A percentile compares a stretch with the other conserved stretches of the same genome.
These are phyloP conservation scores for Salix dunnii DNA, from an alignment of 345 rosid species.

Conservation along the genomic window DNA sequence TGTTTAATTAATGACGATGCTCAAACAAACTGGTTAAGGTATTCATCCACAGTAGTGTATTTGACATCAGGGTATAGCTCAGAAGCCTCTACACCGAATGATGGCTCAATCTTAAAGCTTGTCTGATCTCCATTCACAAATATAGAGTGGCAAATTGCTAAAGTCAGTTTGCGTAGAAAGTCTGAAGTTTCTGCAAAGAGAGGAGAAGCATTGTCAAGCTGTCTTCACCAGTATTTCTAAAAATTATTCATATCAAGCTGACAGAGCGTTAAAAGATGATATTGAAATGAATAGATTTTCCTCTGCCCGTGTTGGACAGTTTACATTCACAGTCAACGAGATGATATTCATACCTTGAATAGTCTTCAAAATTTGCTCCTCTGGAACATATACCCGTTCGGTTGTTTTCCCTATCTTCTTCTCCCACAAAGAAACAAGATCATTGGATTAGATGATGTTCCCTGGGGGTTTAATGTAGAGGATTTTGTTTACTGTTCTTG, in stretches of 20 bases:
- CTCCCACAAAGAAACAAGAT: slow-evolving; percentile 65
- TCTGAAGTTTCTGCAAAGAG: slow-evolving; percentile 41
- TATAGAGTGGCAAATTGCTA: slow-evolving; percentile 53
- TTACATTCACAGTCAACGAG: too few relatives aligned
- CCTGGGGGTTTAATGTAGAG: slow-evolving; percentile 51
- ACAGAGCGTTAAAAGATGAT: too few relatives aligned
- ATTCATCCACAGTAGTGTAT: slow-evolving; percentile 65
- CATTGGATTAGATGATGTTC: slow-evolving; percentile 57
- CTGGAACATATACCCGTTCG: slow-evolving; percentile 47
- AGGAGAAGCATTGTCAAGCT: not conserved
- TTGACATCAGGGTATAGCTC: slow-evolving; percentile 80
- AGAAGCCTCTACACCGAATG: slow-evolving; percentile 77
- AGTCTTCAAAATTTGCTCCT: slow-evolving; percentile 49
- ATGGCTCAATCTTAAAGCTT: slow-evolving; percentile 56
- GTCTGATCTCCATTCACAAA: slow-evolving; percentile 71
- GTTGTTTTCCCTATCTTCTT: slow-evolving; percentile 55
- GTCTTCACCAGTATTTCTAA: not conserved
- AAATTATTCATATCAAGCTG: not conserved
- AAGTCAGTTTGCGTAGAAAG: slow-evolving; percentile 39
- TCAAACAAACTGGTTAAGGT: slow-evolving; percentile 50
- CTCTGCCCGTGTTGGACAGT: too few relatives aligned
- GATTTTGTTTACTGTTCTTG: slow-evolving; percentile 55
- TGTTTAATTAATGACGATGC: not conserved
- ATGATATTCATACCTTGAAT: slow-evolving; percentile 38
- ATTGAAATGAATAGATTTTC: too few relatives aligned